Conservation (phyloP, 345 rosid genomes). For the Camelina neglecta region DNA sequence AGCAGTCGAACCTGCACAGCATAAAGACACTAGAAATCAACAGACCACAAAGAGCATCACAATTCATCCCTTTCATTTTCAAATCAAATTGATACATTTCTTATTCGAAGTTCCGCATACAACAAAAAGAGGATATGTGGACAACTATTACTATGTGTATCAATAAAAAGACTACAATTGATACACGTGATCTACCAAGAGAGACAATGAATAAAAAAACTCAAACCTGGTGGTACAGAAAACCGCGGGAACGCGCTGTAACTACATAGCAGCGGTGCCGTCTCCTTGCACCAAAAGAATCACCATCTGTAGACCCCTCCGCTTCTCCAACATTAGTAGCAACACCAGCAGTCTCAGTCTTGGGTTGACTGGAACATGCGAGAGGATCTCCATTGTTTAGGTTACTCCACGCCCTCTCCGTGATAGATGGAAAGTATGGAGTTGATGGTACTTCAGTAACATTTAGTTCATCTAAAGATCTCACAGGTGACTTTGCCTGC, state of each 20-base stretch:
- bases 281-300: conserved; percentile 57
- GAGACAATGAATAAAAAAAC: background rate
- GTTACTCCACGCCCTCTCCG: conserved; percentile 49
- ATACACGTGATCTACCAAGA: conserved; percentile 4
- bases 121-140: background rate
- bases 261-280: conserved; percentile 68
- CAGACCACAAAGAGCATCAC: conserved; percentile 7
- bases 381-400: conserved; percentile 38
- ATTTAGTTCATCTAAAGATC: conserved; percentile 74
- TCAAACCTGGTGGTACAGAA: conserved; percentile 92
- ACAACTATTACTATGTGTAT: background rate
- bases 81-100: background rate
- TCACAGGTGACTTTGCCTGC: conserved; percentile 84
- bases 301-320: conserved; percentile 39
- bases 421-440: conserved; percentile 66
- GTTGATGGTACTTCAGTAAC: conserved; percentile 69
- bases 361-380: conserved; percentile 40
- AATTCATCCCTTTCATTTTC: background rate
- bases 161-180: conserved; percentile 5
- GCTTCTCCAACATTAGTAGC: conserved; percentile 31
- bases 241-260: conserved; percentile 76
- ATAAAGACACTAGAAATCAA: conserved; percentile 2
- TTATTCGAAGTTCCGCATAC: background rate
- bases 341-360: conserved; percentile 33
- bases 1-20: conserved; percentile 77